Conservation (phyloP, 2,329 filamentous ascomycete species). For the Ophiosphaerella narmari region DNA sequence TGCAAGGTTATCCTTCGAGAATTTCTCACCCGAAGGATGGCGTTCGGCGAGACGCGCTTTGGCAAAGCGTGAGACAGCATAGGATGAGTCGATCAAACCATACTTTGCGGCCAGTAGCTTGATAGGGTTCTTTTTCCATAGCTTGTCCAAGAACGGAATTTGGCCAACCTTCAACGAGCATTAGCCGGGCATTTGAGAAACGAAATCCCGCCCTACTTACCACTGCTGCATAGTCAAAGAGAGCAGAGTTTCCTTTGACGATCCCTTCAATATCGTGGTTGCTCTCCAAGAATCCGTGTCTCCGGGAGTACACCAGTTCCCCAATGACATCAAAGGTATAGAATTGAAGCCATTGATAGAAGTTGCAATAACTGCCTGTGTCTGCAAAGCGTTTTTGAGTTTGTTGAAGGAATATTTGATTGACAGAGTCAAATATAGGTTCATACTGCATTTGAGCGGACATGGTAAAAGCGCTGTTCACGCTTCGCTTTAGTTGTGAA, state of each 20-base stretch:
- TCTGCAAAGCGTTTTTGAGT: background rate
- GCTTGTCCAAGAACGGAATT: slow-evolving; percentile 3
- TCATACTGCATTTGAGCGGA: slow-evolving; percentile 35
- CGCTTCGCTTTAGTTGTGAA: slow-evolving; percentile 24
- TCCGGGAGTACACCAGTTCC: slow-evolving; percentile 1
- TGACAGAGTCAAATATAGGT: slow-evolving; percentile 16
- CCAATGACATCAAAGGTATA: slow-evolving; percentile 9
- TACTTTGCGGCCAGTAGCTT: background rate
- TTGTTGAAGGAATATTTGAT: slow-evolving; percentile 3
- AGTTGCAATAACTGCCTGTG: background rate
- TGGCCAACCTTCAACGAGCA: slow-evolving; percentile 4
- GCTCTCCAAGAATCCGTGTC: slow-evolving; percentile 4
- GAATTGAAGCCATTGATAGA: slow-evolving; percentile 5
- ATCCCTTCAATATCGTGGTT: slow-evolving; percentile 2
- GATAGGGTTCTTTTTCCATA: slow-evolving; percentile 8
- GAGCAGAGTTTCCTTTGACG: background rate
- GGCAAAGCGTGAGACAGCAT: slow-evolving; percentile 1
- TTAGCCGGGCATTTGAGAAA: background rate
- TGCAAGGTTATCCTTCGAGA: slow-evolving; percentile 4
- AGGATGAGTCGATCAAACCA: background rate
- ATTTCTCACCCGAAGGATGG: slow-evolving; percentile 2
- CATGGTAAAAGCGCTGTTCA: slow-evolving; percentile 48
- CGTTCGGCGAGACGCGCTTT: slow-evolving; percentile 3
- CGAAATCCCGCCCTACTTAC: background rate
- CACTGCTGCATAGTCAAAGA: slow-evolving; percentile 1